These are phyloP conservation scores for Fibroporia radiculosa DNA, from an alignment of 768 basidiomycete genomes.

Conservation along the genomic window DNA sequence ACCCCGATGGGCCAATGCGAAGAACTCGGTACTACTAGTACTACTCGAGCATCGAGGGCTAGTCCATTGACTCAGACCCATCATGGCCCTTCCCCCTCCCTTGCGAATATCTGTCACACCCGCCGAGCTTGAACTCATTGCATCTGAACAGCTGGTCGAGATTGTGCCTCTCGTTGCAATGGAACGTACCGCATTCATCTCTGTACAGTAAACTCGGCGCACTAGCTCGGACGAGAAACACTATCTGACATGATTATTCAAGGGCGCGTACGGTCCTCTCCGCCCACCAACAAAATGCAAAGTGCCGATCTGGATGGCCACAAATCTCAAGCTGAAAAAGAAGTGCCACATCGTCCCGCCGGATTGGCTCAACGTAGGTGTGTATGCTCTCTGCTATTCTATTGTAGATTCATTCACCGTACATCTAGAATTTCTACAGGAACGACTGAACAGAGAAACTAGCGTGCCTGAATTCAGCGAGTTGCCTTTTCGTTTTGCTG, in stretches of 20 bases:
- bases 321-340: conserved; percentile 88
- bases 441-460: conserved; percentile 67
- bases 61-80: too few species aligned
- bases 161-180: conserved; percentile 85
- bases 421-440: conserved; percentile 69
- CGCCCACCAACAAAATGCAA: conserved; percentile 76
- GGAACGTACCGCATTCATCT: conserved; percentile 88
- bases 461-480: conserved; percentile 64
- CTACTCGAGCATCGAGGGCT: too few species aligned
- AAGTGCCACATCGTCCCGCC: conserved; percentile 92
- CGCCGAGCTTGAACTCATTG: conserved; percentile 81
- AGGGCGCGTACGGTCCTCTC: conserved; percentile 92
- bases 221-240: not conserved
- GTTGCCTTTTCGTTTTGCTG: conserved; percentile 83
- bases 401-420: not conserved
- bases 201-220: conserved; percentile 38
- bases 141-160: conserved; percentile 77
- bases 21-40: too few species aligned
- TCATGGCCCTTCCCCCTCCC: conserved; percentile 72
- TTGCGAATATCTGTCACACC: conserved; percentile 71
- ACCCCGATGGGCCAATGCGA: too few species aligned
- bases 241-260: conserved; percentile 21
- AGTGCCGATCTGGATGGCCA: conserved; percentile 95
- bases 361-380: conserved; percentile 82
- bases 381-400: conserved; percentile 20